Base-by-base conservation (phyloP, 208 protist genomes). In the Trypanosoma lewisi region DNA sequence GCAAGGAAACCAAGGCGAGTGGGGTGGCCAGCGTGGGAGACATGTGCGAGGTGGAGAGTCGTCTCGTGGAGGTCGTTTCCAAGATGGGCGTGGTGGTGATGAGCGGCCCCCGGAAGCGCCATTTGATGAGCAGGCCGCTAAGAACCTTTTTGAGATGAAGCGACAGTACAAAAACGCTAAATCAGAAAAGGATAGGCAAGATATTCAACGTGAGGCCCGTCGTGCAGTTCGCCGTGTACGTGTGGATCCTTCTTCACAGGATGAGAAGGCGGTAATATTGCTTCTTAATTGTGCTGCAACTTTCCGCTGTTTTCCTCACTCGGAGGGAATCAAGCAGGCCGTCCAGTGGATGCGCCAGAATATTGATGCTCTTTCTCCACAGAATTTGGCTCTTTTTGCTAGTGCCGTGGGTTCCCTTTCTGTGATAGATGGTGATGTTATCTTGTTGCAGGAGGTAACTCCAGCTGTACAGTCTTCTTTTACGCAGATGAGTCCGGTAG, bases 211-310 rank as follows among this genome's bases (percentile, higher is more conserved):
- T 7, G 77, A 85, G 47, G 89, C 83, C 8, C 81, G 82, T 41
- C 68, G 73, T n/a, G 31, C 82, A 21, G 39, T 91, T 34, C 77
- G 79, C 17, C 55, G 72, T 1, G 60, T 52, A 5, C 83, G 77
- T 37, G 70, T 92, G n/a, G 89, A 95, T 59, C 76, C 79, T 12
- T 95, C 89, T 25, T 83, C 85, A 27, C 85, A 92, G 70, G 89
- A 95, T 55, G 89, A 95, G 70, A 82, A 84, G 48, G 76, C 83
- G 0, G 72, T 92, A 39, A 73, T 73, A 30, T 50, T 87, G 36
- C 64, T 88, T 19, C 69, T 95, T n/a, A 95, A 95, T 71, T 85
- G 75, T 49, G 85, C 83, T 12, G 79, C 71, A 45, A 77, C 71
- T 1, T 95, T 95, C 45, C 52, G 70, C 12, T 53, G 55, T 36